A percentile compares a stretch with the other conserved stretches of the same genome.
These are phyloP conservation scores for Pestalotiopsis fici DNA, from an alignment of 2,329 filamentous ascomycete genomes.

Conservation along the genomic window DNA sequence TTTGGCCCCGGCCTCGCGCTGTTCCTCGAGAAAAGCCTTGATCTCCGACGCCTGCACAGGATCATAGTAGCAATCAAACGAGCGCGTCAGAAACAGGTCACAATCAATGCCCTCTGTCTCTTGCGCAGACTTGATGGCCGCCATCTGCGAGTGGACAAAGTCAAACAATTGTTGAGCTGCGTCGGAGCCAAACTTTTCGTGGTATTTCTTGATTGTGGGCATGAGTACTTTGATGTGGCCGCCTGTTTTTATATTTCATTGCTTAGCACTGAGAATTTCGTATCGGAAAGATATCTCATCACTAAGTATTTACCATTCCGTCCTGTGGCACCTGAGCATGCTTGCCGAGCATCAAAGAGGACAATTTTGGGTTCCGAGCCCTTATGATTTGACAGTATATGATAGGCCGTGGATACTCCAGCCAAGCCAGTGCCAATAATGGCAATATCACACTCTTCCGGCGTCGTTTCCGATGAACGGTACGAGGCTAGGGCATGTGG, in stretches of 20 bases:
- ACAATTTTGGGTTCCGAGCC: not conserved
- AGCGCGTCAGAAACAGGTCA: constrained; percentile 33
- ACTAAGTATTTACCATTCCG: constrained; percentile 2
- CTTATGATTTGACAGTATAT: not conserved
- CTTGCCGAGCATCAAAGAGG: constrained; percentile 6
- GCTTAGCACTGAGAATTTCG: no score
- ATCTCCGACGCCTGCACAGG: not conserved
- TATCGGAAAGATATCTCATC: not conserved
- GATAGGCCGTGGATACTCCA: constrained; percentile 5
- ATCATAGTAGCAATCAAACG: constrained; percentile 4
- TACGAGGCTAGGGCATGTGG: not conserved
- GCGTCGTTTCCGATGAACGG: not conserved
- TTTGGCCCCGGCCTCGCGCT: not conserved
- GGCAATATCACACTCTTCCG: constrained; percentile 2
- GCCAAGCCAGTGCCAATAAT: constrained; percentile 3
- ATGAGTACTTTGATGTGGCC: not conserved
- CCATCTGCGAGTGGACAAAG: not conserved
- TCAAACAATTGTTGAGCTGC: not conserved
- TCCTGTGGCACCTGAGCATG: constrained; percentile 7
- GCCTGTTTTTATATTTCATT: not conserved
- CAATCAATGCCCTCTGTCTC: constrained; percentile 38
- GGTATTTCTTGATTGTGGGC: not conserved
- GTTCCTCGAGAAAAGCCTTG: constrained; percentile 3
- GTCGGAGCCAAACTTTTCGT: not conserved
- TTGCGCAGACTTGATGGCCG: constrained; percentile 32